These are phyloP conservation scores for Exophiala oligosperma DNA, from an alignment of 2,329 filamentous ascomycete genomes.

Conservation along the genomic window DNA sequence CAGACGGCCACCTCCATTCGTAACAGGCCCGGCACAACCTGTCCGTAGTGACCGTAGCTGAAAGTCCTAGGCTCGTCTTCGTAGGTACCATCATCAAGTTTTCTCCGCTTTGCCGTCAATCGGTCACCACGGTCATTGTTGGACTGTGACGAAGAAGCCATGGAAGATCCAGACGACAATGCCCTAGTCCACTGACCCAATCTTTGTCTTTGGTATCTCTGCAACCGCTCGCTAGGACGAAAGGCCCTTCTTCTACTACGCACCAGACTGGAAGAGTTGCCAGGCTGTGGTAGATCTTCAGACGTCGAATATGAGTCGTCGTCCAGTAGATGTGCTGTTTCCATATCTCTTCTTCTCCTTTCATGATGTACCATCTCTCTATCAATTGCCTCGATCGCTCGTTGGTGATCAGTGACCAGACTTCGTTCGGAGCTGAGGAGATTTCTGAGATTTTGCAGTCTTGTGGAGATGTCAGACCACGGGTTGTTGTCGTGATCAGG, in stretches of 20 bases:
- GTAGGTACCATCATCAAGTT: conserved; percentile 64
- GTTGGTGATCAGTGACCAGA: conserved; percentile 33
- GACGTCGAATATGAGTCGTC: conserved; percentile 10
- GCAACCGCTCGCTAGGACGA: conserved; percentile 31
- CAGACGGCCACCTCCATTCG: conserved; percentile 88
- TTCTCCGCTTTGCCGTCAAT: conserved; percentile 64
- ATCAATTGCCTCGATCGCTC: conserved; percentile 41
- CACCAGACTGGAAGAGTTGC: conserved; percentile 17
- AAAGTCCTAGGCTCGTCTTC: conserved; percentile 55
- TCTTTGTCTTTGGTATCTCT: conserved; percentile 25
- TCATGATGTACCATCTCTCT: conserved; percentile 38
- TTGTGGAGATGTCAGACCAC: conserved; percentile 30
- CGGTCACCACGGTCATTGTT: conserved; percentile 38
- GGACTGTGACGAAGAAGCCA: conserved; percentile 9
- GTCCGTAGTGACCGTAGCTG: conserved; percentile 82
- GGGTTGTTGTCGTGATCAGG: conserved; percentile 32
- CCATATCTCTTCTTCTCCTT: conserved; percentile 20
- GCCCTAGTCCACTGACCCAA: conserved; percentile 21
- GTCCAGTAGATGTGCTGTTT: conserved; percentile 16
- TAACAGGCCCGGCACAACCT: conserved; percentile 78
- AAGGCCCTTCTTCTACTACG: conserved; percentile 29
- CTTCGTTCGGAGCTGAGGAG: conserved; percentile 40
- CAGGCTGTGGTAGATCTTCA: conserved; percentile 7
- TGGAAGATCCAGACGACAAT: conserved; percentile 11
- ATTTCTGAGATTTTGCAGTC: conserved; percentile 40